Percentiles rank a stretch among this genome's conserved stretches.
These are phyloP conservation scores for Radiomyces spectabilis DNA, from an alignment of 192 early-diverging fungal genomes.

Conservation along the genomic window DNA sequence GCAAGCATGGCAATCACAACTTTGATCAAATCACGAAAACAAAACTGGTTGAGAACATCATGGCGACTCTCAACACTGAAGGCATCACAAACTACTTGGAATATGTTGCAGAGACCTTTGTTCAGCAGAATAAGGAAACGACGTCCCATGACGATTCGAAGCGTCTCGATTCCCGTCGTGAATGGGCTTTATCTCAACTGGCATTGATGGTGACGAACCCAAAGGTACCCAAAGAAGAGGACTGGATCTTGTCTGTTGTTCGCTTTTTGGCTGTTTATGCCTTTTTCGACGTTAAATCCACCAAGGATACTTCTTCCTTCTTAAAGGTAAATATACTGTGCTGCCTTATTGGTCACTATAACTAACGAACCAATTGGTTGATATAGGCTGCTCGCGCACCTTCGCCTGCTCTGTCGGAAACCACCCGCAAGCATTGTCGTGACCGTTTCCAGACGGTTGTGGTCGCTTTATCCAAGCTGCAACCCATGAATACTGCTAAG, in stretches of 20 bases:
- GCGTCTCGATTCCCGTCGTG: slow-evolving; percentile 48
- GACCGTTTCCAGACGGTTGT: slow-evolving; percentile 56
- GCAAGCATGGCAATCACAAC: slow-evolving; percentile 60
- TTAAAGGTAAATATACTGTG: too few relatives aligned
- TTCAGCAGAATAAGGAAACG: slow-evolving; percentile 32
- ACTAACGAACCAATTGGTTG: too few relatives aligned
- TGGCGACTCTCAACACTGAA: slow-evolving; percentile 59
- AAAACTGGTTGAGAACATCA: slow-evolving; percentile 72
- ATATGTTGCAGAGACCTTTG: slow-evolving; percentile 64
- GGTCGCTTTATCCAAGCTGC: slow-evolving; percentile 58
- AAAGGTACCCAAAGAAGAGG: slow-evolving; percentile 70
- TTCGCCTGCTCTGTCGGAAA: slow-evolving; percentile 46
- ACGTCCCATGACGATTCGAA: slow-evolving; percentile 26
- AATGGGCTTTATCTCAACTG: slow-evolving; percentile 84
- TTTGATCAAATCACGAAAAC: slow-evolving; percentile 67
- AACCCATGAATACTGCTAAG: slow-evolving; percentile 27
- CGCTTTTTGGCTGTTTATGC: slow-evolving; percentile 66
- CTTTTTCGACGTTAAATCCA: slow-evolving; percentile 55
- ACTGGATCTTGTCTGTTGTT: slow-evolving; percentile 59
- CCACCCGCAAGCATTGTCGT: slow-evolving; percentile 53
- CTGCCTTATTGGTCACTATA: too few relatives aligned
- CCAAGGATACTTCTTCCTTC: slow-evolving; percentile 31
- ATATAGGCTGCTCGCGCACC: slow-evolving; percentile 16
- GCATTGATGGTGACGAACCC: slow-evolving; percentile 59
- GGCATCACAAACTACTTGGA: slow-evolving; percentile 65